Evolutionary conservation across 495 filamentous ascomycete species (phyloP).

Genomic region (Penicillium diatomitis): DNA sequence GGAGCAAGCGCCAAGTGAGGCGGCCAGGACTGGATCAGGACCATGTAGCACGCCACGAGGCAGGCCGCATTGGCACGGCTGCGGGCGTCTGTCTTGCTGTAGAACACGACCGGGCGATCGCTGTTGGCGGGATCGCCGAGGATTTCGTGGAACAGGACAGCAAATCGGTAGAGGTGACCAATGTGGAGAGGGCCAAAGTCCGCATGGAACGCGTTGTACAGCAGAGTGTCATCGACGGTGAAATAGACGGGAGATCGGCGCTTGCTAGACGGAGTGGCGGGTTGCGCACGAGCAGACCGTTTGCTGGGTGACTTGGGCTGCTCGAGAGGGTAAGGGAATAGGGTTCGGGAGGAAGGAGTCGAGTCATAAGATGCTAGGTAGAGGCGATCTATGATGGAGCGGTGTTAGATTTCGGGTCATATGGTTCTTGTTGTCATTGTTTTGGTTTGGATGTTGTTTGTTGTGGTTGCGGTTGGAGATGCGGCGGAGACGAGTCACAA

Average conservation of each 20-base stretch:
- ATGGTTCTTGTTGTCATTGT: too few species aligned
- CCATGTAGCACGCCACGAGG: conserved; percentile 92
- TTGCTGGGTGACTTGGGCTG: conserved; percentile 62
- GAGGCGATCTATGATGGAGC: conserved; percentile 61
- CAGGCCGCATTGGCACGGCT: conserved; percentile 98
- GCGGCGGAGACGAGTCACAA: neutral
- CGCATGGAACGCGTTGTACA: conserved; percentile 97
- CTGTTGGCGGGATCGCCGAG: conserved; percentile 78
- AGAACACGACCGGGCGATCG: conserved; percentile 83
- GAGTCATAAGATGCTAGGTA: conserved; percentile 91
- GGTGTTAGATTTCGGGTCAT: too few species aligned
- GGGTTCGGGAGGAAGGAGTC: conserved; percentile 65
- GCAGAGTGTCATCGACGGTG: conserved; percentile 80
- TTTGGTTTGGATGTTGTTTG: neutral
- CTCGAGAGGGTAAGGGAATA: conserved; percentile 72
- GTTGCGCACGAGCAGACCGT: conserved; percentile 57
- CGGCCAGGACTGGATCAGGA: conserved; percentile 97
- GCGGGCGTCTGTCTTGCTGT: conserved; percentile 82
- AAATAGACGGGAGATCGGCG: conserved; percentile 76
- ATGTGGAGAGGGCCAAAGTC: conserved; percentile 98
- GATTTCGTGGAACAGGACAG: conserved; percentile 88
- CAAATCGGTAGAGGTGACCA: conserved; percentile 92
- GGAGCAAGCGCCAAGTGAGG: conserved; percentile 95
- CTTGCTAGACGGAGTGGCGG: conserved; percentile 43
- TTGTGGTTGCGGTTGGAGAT: neutral